These are phyloP conservation scores for Suillus hirtellus DNA, from an alignment of 768 basidiomycete species.

Conservation along the genomic window DNA sequence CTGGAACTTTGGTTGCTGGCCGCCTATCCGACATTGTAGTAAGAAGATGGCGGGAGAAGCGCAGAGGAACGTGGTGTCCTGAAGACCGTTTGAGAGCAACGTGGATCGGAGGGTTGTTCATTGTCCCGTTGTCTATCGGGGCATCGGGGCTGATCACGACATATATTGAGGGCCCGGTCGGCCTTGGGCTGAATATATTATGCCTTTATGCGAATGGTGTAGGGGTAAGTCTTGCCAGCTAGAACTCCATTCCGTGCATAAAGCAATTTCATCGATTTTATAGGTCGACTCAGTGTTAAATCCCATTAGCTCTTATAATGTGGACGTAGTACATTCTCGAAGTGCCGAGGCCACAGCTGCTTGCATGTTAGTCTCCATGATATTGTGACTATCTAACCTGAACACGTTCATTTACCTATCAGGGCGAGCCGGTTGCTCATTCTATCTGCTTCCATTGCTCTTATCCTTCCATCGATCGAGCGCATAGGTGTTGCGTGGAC, in stretches of 20 bases:
- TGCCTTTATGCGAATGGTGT: neutral
- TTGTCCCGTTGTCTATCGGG: neutral
- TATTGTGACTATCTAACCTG: neutral
- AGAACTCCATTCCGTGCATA: no score
- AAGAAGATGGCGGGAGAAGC: neutral
- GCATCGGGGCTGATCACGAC: neutral
- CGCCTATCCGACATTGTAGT: no score
- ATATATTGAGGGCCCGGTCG: neutral
- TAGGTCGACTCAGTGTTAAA: no score
- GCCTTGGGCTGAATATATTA: neutral
- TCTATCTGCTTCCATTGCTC: constrained; percentile 43
- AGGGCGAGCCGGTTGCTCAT: constrained; percentile 52
- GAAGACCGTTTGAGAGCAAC: neutral
- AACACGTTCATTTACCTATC: neutral
- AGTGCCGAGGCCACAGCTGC: constrained; percentile 69
- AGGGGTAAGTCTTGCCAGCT: no score
- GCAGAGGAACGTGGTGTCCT: neutral
- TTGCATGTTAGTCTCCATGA: constrained; percentile 41
- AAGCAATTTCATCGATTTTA: no score
- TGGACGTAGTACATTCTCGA: constrained; percentile 59
- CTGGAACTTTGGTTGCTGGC: neutral
- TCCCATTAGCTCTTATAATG: constrained; percentile 20
- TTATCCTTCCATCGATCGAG: constrained; percentile 52
- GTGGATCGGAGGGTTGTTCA: neutral
- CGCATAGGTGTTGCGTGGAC: constrained; percentile 46